A percentile compares a stretch with the other conserved stretches of the same genome.
Evolutionary conservation across 2,329 filamentous ascomycete genomes (phyloP).

Genomic region (Bertia moriformis): DNA sequence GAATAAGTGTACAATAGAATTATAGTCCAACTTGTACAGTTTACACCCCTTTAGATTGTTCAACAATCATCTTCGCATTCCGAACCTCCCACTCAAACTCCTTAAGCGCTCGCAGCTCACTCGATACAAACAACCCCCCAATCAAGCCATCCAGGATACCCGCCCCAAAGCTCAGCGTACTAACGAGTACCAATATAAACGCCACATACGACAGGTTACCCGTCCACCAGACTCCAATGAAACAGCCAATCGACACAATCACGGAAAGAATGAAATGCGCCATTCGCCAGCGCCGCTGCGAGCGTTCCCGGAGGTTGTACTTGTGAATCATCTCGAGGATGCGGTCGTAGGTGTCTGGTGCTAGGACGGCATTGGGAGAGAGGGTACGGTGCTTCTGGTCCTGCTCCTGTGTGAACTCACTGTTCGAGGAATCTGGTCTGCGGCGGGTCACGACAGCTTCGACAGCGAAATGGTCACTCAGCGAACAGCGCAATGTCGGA

Average conservation of each 20-base stretch:
- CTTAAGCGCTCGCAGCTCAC: slow-evolving; percentile 66
- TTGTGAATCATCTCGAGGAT: slow-evolving; percentile 56
- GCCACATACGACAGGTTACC: slow-evolving; percentile 60
- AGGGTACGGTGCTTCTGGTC: neutral
- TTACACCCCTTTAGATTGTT: too few species aligned
- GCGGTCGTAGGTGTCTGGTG: slow-evolving; percentile 43
- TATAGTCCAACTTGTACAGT: too few species aligned
- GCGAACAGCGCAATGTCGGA: slow-evolving; percentile 65
- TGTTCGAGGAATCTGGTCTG: slow-evolving; percentile 5
- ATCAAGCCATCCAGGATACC: slow-evolving; percentile 77
- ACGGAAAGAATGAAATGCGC: slow-evolving; percentile 60
- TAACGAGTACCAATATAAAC: slow-evolving; percentile 68
- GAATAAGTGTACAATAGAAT: too few species aligned
- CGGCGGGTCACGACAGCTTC: slow-evolving; percentile 55
- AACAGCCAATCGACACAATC: slow-evolving; percentile 55
- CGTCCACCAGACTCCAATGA: slow-evolving; percentile 70
- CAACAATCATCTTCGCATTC: slow-evolving; percentile 36
- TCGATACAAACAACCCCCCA: slow-evolving; percentile 71
- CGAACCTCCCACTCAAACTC: slow-evolving; percentile 91
- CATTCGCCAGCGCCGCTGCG: slow-evolving; percentile 58
- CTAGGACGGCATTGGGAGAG: slow-evolving; percentile 6
- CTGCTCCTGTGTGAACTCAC: neutral
- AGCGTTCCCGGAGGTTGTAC: slow-evolving; percentile 58
- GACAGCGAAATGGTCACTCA: slow-evolving; percentile 91
- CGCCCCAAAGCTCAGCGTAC: slow-evolving; percentile 60